Base-by-base conservation (phyloP, 2,329 filamentous ascomycete genomes). In the Colletotrichum noveboracense region DNA sequence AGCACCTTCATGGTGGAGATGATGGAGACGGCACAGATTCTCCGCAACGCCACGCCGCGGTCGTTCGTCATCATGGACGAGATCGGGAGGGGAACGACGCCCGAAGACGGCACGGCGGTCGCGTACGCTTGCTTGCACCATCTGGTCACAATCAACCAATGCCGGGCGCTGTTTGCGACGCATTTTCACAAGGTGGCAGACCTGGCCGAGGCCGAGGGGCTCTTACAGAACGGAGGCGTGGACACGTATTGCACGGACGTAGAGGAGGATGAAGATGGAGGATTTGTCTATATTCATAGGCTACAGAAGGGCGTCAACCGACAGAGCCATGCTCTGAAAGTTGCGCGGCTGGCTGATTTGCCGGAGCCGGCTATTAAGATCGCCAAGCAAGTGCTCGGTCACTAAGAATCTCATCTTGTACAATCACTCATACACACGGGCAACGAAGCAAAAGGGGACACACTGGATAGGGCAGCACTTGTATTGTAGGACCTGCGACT, bases 1-100 rank as follows among this genome's bases (percentile, higher is more conserved):
- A 98, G 95, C 69, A 99, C 97, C 0, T 99, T 99, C 85, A 98
- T 99, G 97, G 95, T 98, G 2, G 97, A 99, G 86, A 99, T 99
- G 97, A 90, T 98, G 3, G 97, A 99, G 85, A 98, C 97, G 24
- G 96, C 96, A 3, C 90, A 94, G 30, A 99, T 99, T 69, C 89
- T 99, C 68, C 94, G 94, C 76, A 90, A 94, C 78, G 96, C 97
- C 0, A 98, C 96, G 1, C 86, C 92, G 2, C 90, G 93, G 28
- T 97, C 94, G 1, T 97, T 99, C 80, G 96, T 97, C 76, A 96
- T 99, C 83, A 98, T 99, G 96, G 97, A 99, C 83, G 97, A 99
- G 87, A 95, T 99, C 48, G 97, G 97, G 1, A 91, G 97, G 64
- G 97, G 97, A 10, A 99, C 97, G 0, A 98, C 97, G 24, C 96